Conservation (phyloP, 2,329 filamentous ascomycete species). For the Clonostachys sp. region DNA sequence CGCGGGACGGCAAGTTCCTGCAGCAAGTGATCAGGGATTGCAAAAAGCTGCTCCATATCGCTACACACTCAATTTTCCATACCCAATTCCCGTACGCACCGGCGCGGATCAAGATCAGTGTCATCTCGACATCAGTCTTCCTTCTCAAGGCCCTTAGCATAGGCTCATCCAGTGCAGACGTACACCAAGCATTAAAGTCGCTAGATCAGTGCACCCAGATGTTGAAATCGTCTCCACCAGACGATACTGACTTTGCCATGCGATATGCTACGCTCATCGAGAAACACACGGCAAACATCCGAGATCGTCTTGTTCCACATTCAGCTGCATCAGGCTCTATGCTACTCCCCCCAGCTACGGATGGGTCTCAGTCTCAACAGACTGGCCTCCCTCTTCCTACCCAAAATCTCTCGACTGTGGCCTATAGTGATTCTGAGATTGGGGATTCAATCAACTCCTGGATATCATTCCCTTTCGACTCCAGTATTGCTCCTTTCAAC, state of each 20-base stretch:
- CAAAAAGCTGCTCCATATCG: constrained; percentile 6
- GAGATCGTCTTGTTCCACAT: no score
- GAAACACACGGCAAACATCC: constrained; percentile 9
- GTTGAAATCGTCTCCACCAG: constrained; percentile 5
- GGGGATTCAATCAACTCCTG: no score
- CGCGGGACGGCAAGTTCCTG: constrained; percentile 8
- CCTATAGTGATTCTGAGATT: no score
- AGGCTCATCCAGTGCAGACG: constrained; percentile 4
- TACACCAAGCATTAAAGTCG: background rate
- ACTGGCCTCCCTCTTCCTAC: no score
- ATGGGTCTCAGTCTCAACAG: no score
- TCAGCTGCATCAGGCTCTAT: no score
- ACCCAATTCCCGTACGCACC: constrained; percentile 8
- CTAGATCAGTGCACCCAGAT: constrained; percentile 9
- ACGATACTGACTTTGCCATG: constrained; percentile 15
- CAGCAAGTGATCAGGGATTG: constrained; percentile 11
- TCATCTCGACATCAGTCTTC: constrained; percentile 13
- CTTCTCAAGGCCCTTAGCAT: constrained; percentile 11
- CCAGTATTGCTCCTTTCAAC: background rate
- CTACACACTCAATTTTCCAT: constrained; percentile 7
- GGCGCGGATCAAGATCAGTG: constrained; percentile 8
- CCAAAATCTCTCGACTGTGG: no score
- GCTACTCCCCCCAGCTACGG: no score
- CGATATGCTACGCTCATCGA: constrained; percentile 13
- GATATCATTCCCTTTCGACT: background rate